A percentile compares a stretch with the other conserved stretches of the same genome.
Evolutionary conservation across 2,329 filamentous ascomycete genomes (phyloP).

Genomic region (Colletotrichum coccodes): DNA sequence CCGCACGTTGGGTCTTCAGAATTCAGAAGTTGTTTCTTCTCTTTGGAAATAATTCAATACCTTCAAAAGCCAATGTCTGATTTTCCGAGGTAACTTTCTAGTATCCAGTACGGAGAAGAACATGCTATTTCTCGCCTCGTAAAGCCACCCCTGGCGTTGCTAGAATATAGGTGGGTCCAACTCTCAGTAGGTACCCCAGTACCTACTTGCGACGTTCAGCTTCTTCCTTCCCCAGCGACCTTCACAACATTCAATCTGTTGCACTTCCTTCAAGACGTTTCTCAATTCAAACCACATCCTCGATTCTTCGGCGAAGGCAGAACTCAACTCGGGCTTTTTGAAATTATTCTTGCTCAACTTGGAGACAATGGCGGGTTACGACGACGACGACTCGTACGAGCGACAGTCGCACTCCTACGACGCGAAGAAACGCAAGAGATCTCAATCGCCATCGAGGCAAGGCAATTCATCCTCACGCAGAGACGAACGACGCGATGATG

Average conservation of each 20-base stretch:
- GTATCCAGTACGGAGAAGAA: not conserved
- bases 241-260: not conserved
- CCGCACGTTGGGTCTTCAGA: not conserved
- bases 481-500: slow-evolving; percentile 41
- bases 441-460: slow-evolving; percentile 42
- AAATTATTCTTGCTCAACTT: not conserved
- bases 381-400: slow-evolving; percentile 14
- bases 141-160: not conserved
- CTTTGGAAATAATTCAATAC: too few species aligned
- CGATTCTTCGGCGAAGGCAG: too few species aligned
- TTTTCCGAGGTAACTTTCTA: not conserved
- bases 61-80: not conserved
- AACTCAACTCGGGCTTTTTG: too few species aligned
- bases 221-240: slow-evolving; percentile 1
- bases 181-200: not conserved
- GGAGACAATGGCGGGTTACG: slow-evolving; percentile 34
- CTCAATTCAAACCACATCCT: not conserved
- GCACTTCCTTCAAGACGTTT: not conserved
- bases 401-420: slow-evolving; percentile 44
- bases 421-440: slow-evolving; percentile 53
- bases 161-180: slow-evolving; percentile 2
- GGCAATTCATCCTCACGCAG: slow-evolving; percentile 29
- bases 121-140: not conserved
- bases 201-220: slow-evolving; percentile 11
- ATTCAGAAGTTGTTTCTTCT: not conserved